Conservation (phyloP, 2,329 filamentous ascomycete species). For the Juglanconis oblonga region DNA sequence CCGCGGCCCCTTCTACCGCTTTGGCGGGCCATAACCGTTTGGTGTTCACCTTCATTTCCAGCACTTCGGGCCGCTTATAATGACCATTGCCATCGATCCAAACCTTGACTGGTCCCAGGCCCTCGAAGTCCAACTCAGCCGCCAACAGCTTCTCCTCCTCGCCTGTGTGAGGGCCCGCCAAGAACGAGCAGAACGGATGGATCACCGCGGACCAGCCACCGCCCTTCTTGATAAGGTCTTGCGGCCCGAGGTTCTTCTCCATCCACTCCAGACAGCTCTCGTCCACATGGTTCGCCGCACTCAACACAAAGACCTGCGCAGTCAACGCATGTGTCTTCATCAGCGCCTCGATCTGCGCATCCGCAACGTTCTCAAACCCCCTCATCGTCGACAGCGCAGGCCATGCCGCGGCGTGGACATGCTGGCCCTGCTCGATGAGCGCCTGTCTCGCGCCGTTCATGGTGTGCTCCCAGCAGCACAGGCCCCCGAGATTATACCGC, state of each 20-base stretch:
- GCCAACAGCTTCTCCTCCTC: slow-evolving; percentile 24
- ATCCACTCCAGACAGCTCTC: slow-evolving; percentile 38
- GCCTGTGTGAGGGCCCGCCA: slow-evolving; percentile 27
- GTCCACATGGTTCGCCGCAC: slow-evolving; percentile 40
- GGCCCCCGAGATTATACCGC: slow-evolving; percentile 24
- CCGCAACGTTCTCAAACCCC: slow-evolving; percentile 38
- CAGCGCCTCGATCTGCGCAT: slow-evolving; percentile 43
- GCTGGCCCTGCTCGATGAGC: slow-evolving; percentile 27
- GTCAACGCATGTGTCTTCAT: slow-evolving; percentile 45
- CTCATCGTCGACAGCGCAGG: slow-evolving; percentile 28
- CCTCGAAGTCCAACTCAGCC: slow-evolving; percentile 26
- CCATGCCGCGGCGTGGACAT: slow-evolving; percentile 30
- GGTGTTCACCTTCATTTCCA: slow-evolving; percentile 16
- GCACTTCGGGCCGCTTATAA: slow-evolving; percentile 28
- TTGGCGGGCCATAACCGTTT: slow-evolving; percentile 1
- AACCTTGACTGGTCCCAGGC: slow-evolving; percentile 27
- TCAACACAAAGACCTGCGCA: slow-evolving; percentile 41
- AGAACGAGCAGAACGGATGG: slow-evolving; percentile 28
- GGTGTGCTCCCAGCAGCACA: slow-evolving; percentile 32
- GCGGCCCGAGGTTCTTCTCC: slow-evolving; percentile 26
- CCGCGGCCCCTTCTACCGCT: background rate
- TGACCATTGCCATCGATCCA: slow-evolving; percentile 29
- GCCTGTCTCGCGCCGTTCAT: slow-evolving; percentile 30
- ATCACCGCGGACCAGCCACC: slow-evolving; percentile 30
- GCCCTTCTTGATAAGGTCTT: slow-evolving; percentile 26